Percentiles rank a stretch among this genome's conserved stretches.
Evolutionary conservation across 139 green algal genomes (phyloP).

Genomic region (Chlamydomonas incerta): DNA sequence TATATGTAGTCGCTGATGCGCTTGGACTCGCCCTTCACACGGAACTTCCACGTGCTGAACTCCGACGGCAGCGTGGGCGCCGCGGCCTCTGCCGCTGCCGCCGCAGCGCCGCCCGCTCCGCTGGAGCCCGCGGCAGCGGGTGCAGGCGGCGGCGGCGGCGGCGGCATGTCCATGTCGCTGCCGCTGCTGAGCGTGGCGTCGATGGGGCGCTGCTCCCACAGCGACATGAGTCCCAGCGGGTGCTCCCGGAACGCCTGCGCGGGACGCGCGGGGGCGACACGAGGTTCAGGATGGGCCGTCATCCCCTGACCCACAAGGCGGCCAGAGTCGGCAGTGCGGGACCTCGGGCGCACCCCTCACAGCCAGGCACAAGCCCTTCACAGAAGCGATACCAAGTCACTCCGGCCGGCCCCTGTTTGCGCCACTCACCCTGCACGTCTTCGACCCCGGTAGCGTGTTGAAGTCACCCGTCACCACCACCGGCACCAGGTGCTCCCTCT

Average conservation of each 20-base stretch:
- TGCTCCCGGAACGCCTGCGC: conserved; percentile 28
- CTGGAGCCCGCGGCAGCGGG: no score
- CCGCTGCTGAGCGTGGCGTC: conserved; percentile 13
- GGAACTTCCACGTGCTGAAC: conserved; percentile 73
- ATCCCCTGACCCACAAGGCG: no score
- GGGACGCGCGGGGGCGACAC: no score
- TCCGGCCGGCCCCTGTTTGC: no score
- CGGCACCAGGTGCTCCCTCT: neutral
- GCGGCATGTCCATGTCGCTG: conserved; percentile 33
- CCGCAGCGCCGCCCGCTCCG: no score
- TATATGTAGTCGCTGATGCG: conserved; percentile 75
- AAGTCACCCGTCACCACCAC: conserved; percentile 70
- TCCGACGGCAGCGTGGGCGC: neutral
- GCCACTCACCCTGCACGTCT: conserved; percentile 13
- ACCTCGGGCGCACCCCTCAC: no score
- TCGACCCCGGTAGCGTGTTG: conserved; percentile 61
- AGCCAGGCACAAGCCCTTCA: no score
- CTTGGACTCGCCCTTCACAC: conserved; percentile 48
- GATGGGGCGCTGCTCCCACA: conserved; percentile 35
- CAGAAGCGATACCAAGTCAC: no score
- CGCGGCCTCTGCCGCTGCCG: neutral
- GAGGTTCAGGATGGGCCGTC: no score
- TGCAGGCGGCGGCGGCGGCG: neutral
- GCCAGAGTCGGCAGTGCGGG: no score
- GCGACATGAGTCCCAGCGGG: conserved; percentile 15